Evolutionary conservation across 225 moss, liverwort and hornwort genomes (phyloP), one percentile per base, ranked within the genome.

Genomic region (Thuidium tamariscinum): DNA sequence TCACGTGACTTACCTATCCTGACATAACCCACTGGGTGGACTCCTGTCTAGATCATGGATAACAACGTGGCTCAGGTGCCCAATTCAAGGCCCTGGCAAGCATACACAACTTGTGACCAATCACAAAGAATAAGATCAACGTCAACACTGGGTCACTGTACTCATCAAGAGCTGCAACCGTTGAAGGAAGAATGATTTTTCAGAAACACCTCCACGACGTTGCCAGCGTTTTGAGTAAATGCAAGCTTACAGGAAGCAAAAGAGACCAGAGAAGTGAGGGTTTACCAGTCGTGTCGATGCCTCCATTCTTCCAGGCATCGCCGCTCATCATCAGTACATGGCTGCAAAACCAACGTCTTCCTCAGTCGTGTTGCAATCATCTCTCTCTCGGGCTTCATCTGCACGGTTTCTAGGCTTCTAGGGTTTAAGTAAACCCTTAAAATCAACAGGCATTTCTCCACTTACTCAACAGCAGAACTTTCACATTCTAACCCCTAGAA

Each of bases 281-380:
- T 54, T 74, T 92, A 95, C 95, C 95, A 80, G 96, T 96, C 70
- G 95, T 89, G 82, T 97, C 97, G 29, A 97, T 97, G 88, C 93
- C 96, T 60, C 97, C 97, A 85, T 94, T 94, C 89, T 96, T 97
- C 97, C 97, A 97, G 61, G 97, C 97, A 93, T 97, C 97, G 42
- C 96, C 97, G 88, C 97, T 97, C 95, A 97, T 92, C 88, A 94
- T 95, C 70, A 93, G 74, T n/a, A 96, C 92, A 87, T 97, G 97
- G 89, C 97, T 95, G 92, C 95, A 94, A 36, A 81, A 88, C 82
- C 90, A 89, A 84, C 56, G 57, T 84, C 90, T 74, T 64, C 27
- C 73, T 91, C 56, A 90, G 86, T 54, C 81, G 44, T 48, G 23
- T n/a, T 60, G 68, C 65, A 81, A 87, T 62, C 27, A 44, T 75